Percentiles rank a stretch among this genome's conserved stretches.
Evolutionary conservation across 106 monocot genomes (phyloP).

Genomic region (Dendrobium officinale): DNA sequence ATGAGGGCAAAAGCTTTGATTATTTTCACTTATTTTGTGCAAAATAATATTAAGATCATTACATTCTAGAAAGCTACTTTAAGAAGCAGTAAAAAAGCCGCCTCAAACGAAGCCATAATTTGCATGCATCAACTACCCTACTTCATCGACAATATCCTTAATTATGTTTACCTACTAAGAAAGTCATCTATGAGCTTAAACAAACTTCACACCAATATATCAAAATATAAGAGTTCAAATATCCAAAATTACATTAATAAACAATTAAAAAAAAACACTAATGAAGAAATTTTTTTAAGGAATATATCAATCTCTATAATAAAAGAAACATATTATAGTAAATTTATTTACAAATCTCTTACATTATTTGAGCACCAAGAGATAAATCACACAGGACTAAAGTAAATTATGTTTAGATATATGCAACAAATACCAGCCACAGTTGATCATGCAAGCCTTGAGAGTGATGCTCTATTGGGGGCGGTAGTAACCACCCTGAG

Average conservation of each 20-base stretch:
- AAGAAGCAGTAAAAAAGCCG: too few species aligned
- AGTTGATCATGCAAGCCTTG: background rate
- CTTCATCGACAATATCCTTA: too few species aligned
- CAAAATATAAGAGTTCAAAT: too few species aligned
- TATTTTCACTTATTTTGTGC: too few species aligned
- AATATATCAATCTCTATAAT: background rate
- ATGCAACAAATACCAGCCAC: background rate
- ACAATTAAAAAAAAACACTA: background rate
- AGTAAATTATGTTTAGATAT: background rate
- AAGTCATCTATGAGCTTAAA: too few species aligned
- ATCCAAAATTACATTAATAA: background rate
- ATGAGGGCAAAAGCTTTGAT: too few species aligned
- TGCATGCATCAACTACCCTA: too few species aligned
- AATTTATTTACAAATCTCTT: conserved; percentile 3
- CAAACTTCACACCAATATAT: too few species aligned
- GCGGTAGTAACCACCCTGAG: conserved; percentile 66
- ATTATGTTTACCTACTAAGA: too few species aligned
- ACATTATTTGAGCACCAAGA: background rate
- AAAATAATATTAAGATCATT: too few species aligned
- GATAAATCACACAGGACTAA: background rate
- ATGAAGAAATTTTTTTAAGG: background rate
- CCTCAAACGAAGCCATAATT: too few species aligned
- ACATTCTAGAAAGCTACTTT: too few species aligned
- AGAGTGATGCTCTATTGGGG: conserved; percentile 26
- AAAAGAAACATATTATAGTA: background rate